Evolutionary conservation across 495 filamentous ascomycete genomes (phyloP).

Genomic region (Entonaema liquescens): DNA sequence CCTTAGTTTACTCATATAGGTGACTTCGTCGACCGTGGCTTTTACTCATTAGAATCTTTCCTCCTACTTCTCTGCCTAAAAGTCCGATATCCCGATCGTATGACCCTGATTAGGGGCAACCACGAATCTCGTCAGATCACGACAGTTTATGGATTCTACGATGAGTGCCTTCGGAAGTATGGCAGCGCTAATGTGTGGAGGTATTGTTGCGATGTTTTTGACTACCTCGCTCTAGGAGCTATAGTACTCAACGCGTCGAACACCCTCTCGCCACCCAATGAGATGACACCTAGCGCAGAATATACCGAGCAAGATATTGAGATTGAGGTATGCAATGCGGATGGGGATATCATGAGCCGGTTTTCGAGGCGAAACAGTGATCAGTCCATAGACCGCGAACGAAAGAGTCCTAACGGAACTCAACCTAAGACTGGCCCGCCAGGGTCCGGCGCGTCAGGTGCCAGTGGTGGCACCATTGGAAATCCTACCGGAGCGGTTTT

Average conservation of each 20-base stretch:
- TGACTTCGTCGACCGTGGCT: slow-evolving; percentile 97
- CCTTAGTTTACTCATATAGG: slow-evolving; percentile 53
- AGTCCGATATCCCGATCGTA: slow-evolving; percentile 96
- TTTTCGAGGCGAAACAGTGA: slow-evolving; percentile 51
- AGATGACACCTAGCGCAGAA: slow-evolving; percentile 55
- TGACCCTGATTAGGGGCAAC: slow-evolving; percentile 95
- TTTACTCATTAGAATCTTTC: slow-evolving; percentile 97
- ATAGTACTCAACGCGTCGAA: slow-evolving; percentile 90
- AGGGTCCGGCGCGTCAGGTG: slow-evolving; percentile 78
- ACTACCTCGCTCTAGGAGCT: slow-evolving; percentile 94
- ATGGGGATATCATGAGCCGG: slow-evolving; percentile 77
- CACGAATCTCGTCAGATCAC: slow-evolving; percentile 98
- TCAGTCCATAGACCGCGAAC: slow-evolving; percentile 26
- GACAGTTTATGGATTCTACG: slow-evolving; percentile 98
- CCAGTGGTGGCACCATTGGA: slow-evolving; percentile 68
- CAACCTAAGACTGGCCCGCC: slow-evolving; percentile 70
- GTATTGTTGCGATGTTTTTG: slow-evolving; percentile 98
- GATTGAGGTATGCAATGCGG: slow-evolving; percentile 87
- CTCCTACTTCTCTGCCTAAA: slow-evolving; percentile 94
- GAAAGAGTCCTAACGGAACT: slow-evolving; percentile 52
- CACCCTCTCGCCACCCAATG: slow-evolving; percentile 64
- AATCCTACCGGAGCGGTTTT: slow-evolving; percentile 83
- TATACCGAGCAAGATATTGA: slow-evolving; percentile 77
- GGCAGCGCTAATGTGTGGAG: slow-evolving; percentile 97
- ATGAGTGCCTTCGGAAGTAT: slow-evolving; percentile 97